These are phyloP conservation scores for Alternaria rosae DNA, from an alignment of 2,329 filamentous ascomycete species.

Conservation along the genomic window DNA sequence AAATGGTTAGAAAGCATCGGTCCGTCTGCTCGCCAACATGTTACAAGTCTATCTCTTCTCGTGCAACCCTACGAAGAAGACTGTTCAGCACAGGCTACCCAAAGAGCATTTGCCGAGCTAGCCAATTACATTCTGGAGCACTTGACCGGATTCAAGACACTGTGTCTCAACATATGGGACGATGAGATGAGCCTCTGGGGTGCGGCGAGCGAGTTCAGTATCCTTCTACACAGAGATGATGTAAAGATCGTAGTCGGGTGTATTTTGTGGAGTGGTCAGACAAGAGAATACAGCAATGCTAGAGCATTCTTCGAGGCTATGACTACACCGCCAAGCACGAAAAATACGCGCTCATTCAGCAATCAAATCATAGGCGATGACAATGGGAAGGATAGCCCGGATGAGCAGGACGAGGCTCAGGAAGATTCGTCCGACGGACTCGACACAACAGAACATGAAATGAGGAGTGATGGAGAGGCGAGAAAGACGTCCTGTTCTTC, in stretches of 20 bases:
- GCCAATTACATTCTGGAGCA: constrained; percentile 22
- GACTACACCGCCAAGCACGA: background rate
- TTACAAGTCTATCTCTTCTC: constrained; percentile 34
- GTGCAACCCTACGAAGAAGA: constrained; percentile 43
- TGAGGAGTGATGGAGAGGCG: background rate
- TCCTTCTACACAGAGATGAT: constrained; percentile 15
- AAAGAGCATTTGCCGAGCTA: constrained; percentile 29
- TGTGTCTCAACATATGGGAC: constrained; percentile 31
- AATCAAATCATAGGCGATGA: background rate
- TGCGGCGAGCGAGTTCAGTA: constrained; percentile 17
- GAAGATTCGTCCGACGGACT: background rate
- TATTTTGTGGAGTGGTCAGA: constrained; percentile 3
- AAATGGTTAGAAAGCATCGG: constrained; percentile 30
- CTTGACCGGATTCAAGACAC: constrained; percentile 20
- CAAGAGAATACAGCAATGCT: constrained; percentile 8
- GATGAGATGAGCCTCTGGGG: constrained; percentile 5
- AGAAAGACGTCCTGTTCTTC: background rate
- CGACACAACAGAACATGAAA: background rate
- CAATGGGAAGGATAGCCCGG: background rate
- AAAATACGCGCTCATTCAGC: background rate
- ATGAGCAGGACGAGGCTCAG: background rate
- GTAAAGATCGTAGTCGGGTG: constrained; percentile 17
- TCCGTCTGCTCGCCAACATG: constrained; percentile 20
- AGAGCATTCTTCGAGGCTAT: constrained; percentile 12
- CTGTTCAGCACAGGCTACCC: constrained; percentile 13